A percentile compares a stretch with the other conserved stretches of the same genome.
phyloP scores from a whole-genome alignment of 2,329 filamentous ascomycete genomes.

The Fusarium sp. region DNA sequence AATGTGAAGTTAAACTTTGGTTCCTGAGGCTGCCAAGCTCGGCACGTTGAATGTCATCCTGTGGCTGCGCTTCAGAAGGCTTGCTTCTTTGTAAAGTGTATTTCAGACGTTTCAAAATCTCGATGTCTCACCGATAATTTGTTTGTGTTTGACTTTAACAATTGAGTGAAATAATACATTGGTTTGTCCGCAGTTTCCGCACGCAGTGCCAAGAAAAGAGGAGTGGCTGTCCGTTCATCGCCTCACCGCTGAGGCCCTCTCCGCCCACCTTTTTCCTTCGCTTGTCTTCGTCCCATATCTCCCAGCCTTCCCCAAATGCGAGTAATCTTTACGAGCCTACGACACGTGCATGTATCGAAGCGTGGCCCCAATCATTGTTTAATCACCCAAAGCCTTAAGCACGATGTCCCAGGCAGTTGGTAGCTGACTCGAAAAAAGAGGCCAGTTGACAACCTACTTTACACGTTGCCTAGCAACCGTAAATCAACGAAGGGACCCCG shows the following conservation, averaged over 20 bases:
- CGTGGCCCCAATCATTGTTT: constrained; percentile 42
- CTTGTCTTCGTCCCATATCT: background rate
- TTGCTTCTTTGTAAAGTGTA: background rate
- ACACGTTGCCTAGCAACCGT: constrained; percentile 45
- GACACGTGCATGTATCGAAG: background rate
- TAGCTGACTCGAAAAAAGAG: constrained; percentile 28
- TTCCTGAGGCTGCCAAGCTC: constrained; percentile 6
- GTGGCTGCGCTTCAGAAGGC: constrained; percentile 18
- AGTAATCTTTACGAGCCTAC: constrained; percentile 8
- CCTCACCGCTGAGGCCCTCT: constrained; percentile 40
- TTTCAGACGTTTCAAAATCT: background rate
- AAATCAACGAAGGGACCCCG: constrained; percentile 10
- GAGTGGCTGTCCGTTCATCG: constrained; percentile 24
- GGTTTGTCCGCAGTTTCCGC: constrained; percentile 33
- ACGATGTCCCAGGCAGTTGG: background rate
- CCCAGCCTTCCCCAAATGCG: constrained; percentile 22
- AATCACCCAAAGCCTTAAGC: background rate
- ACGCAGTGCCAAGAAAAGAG: constrained; percentile 33
- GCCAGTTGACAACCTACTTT: constrained; percentile 16
- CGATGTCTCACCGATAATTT: background rate
- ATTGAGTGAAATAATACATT: constrained; percentile 2
- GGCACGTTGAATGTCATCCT: constrained; percentile 12
- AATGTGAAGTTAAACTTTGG: constrained; percentile 10
- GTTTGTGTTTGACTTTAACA: background rate
- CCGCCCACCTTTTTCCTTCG: constrained; percentile 18